Base-by-base conservation (phyloP, 106 monocot species). In the Dendrobium catenatum region DNA sequence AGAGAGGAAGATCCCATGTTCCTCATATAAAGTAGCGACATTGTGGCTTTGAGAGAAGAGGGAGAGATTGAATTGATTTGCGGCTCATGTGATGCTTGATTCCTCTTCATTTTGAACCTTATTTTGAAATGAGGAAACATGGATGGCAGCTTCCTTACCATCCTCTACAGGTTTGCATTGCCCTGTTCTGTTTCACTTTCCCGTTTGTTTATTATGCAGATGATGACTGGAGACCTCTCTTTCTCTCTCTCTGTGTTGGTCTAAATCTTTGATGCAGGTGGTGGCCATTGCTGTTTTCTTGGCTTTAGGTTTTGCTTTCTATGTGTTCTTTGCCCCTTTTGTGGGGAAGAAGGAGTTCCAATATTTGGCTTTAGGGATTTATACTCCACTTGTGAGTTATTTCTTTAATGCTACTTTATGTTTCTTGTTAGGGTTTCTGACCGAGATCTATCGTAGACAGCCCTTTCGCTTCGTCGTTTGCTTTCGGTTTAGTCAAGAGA, bases 81-180 rank as follows among this genome's bases (percentile, higher is more conserved):
- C 43, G 40, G 5, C 43, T 74, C 11, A 13, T 18, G 74, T 74
- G 42, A 74, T 74, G 42, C 74, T 44, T 5, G 74, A 43, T 20
- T 74, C 74, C 13, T 20, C 19, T 16, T 44, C 74, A 74, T 74
- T 74, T 74, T 74, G 74, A 74, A 5, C 41, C 43, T 74, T 74
- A 2, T 18, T 3, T 44, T 74, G 79, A 87, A 78, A 95, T 95
- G 95, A 95, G 95, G 90, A 92, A 82, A 87, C 87, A 92, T 82
- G 95, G 95, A 44, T 95, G 95, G 95, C 87, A 95, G 89, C 87
- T 95, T 13, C 95, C 95, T 49, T 95, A 95, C 82, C 95, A 95
- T 78, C 95, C 95, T 83, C 92, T 95, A 40, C 95, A 95, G 95
- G 95, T 90, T 22, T 42, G 49, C 70, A 55, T 54, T 66, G 22